Base-by-base conservation (phyloP, 169 alveolate genomes). In the Plasmodium knowlesi region DNA sequence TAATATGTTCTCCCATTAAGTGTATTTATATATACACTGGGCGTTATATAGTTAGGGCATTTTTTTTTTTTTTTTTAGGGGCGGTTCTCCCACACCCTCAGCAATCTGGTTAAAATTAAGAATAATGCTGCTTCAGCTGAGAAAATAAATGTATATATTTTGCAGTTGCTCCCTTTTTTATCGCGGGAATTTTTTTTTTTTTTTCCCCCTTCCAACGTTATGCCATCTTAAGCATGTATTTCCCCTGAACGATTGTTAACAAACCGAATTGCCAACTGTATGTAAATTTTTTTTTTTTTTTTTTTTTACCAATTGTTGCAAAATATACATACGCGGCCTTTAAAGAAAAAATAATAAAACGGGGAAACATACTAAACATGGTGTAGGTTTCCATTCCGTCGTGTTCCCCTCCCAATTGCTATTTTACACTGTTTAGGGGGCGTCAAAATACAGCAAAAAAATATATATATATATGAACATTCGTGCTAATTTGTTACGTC, bases 61-160 rank as follows among this genome's bases (percentile, higher is more conserved):
- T 67, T 67, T 67, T 67, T 25, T 19, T 67, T 25, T 67, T 67
- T 61, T 61, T 25, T 61, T 61, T 4, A 14, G 50, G 54, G 54
- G n/a, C n/a, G 61, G 22, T 12, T 50, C 22, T 22, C 19, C 61
- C 61, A 50, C 61, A 50, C 37, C 57, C 28, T 81, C 67, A 43
- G 22, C 61, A 30, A 22, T 50, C 84, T 73, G 57, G 74, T 84
- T n/a, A 32, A 74, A 84, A 84, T 43, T 46, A 73, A 84, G 83
- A 84, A 84, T 30, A 57, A 83, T 14, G n/a, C 92, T 83, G 50
- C 50, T 61, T 83, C 30, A 28, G 43, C 81, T 83, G 37, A 67
- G 25, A 57, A 83, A 81, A 25, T n/a, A 50, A 41, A 19, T 28
- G 16, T 81, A 41, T 39, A 81, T 16, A 32, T 82, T 50, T 50